Evolutionary conservation across 805 yeast species (phyloP).

Genomic region (Suhomyces faveliae): DNA sequence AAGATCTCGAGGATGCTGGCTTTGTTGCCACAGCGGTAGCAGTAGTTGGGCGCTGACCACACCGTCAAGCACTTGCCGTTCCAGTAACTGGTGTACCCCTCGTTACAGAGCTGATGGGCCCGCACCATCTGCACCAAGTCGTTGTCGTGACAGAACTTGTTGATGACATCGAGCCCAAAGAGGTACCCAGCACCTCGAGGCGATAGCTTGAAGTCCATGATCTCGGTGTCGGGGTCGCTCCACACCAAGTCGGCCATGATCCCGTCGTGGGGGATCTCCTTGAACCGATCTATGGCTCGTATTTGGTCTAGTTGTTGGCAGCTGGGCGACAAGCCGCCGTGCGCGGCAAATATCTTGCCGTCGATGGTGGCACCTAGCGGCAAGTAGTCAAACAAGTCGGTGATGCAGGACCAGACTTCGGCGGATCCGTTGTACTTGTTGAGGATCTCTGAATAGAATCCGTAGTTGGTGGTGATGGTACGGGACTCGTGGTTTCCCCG

Average conservation of each 20-base stretch:
- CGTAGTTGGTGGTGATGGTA: slow-evolving; percentile 95
- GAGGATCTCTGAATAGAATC: slow-evolving; percentile 92
- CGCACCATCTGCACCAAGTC: slow-evolving; percentile 77
- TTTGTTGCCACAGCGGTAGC: slow-evolving; percentile 94
- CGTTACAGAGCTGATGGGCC: slow-evolving; percentile 96
- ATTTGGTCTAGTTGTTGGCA: slow-evolving; percentile 93
- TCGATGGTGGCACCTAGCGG: slow-evolving; percentile 89
- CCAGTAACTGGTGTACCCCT: slow-evolving; percentile 91
- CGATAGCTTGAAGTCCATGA: slow-evolving; percentile 75
- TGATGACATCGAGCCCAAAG: slow-evolving; percentile 88
- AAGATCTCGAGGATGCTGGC: slow-evolving; percentile 92
- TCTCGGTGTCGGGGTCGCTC: slow-evolving; percentile 94
- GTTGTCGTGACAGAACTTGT: slow-evolving; percentile 78
- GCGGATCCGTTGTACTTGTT: slow-evolving; percentile 75
- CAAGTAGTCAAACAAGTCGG: slow-evolving; percentile 89
- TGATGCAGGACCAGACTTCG: slow-evolving; percentile 83
- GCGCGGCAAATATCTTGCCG: slow-evolving; percentile 87
- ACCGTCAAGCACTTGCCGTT: slow-evolving; percentile 90
- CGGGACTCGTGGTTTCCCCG: slow-evolving; percentile 97
- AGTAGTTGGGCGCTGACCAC: slow-evolving; percentile 98
- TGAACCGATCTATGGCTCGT: slow-evolving; percentile 82
- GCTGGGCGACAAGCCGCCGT: slow-evolving; percentile 95
- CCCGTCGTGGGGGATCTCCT: slow-evolving; percentile 98
- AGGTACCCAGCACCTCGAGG: slow-evolving; percentile 99
- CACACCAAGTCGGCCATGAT: slow-evolving; percentile 99